Base-by-base conservation (phyloP, 306 rosid genomes). In the Oemleria cerasiformis region DNA sequence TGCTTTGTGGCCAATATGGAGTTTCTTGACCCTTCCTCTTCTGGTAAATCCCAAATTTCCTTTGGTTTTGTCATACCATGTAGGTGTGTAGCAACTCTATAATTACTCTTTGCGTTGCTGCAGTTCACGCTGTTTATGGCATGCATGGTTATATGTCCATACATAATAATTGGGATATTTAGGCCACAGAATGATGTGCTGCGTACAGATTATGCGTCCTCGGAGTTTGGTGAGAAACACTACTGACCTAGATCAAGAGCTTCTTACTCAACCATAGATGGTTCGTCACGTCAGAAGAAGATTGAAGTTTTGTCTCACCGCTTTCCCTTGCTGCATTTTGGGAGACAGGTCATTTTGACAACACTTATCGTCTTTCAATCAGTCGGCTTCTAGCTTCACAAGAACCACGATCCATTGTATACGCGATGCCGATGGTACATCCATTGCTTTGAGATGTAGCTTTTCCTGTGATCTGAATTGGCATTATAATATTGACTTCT, bases 61-160 rank as follows among this genome's bases (percentile, higher is more conserved):
- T 55, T 64, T 48, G 49, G 38, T 73, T 69, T 74, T 67, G 16
- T 67, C 41, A 48, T 56, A 9, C 8, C 3, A 68, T 65, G 15
- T 42, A 11, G 3, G 34, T 69, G 15, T 75, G 61, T 77, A 65
- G 68, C 72, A 40, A 77, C 79, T 58, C 60, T 73, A 63, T 68
- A n/a, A 60, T 69, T 77, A 57, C 60, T 81, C 54, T 71, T 74
- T 68, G 4, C 72, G 36, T 68, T 74, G 67, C 41, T 88, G 91
- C 99, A 95, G 99, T 95, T 91, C 79, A 91, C 99, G 8, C 82
- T 91, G 71, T 95, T 95, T 86, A 95, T 95, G 97, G 96, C 96
- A 60, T 80, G 86, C 89, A 95, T 89, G 97, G 90, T 95, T 72
- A 84, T 88, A 78, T 81, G 88, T 78, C 99, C 97, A 51, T 83